phyloP scores from a whole-genome alignment of 164 flowering plant species.

The grape (Vitis vinifera) region ASM3070453v1 NC_081815.1:1028001-1028500 shows the following conservation, averaged over 20 bases:
- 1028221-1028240: too few species aligned
- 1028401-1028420: constrained; percentile 80
- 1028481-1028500: background rate
- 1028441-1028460: background rate
- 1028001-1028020: constrained; percentile 71
- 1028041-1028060: constrained; percentile 91
- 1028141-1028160: too few species aligned
- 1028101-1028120: background rate
- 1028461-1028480: background rate
- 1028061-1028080: constrained; percentile 70
- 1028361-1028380: constrained; percentile 85
- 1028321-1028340: background rate
- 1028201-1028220: too few species aligned
- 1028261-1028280: too few species aligned
- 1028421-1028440: constrained; percentile 87
- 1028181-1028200: too few species aligned
- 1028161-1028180: too few species aligned
- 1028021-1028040: constrained; percentile 64
- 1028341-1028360: constrained; percentile 86
- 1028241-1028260: too few species aligned
- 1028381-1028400: constrained; percentile 72
- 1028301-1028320: background rate
- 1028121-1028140: too few species aligned
- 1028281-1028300: background rate
- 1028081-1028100: constrained; percentile 60